Evolutionary conservation across 2,329 filamentous ascomycete genomes (phyloP), one percentile per base, ranked within the genome.

Genomic region (Metarhizium rileyi): DNA sequence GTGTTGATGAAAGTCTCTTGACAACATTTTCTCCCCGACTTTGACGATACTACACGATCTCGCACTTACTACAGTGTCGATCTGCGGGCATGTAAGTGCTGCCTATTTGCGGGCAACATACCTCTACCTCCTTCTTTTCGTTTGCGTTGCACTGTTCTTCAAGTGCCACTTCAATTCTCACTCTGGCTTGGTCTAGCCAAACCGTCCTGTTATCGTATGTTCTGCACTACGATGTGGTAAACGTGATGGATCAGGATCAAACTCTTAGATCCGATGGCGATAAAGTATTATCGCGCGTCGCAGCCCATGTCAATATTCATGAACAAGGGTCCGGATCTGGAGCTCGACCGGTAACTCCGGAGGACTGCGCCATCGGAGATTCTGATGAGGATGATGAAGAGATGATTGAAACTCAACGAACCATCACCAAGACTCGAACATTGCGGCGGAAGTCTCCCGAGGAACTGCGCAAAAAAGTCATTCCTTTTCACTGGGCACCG

Each of bases 401-500:
- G 27, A 30, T 52, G 42, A 46, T 52, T 14, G 41, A 28, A 22
- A 27, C 28, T 27, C 51, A 49, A 28, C 45, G 48, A 48, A 45
- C 5, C 18, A 26, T 48, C 4, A 41, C 46, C 14, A 45, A 50
- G 25, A 50, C 8, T 20, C 46, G 51, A 14, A 50, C 50, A 35
- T 35, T 44, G 46, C 26, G 45, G 25, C 48, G 48, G 28, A 50
- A 50, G 30, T 52, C 48, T n/a, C 51, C 51, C 7, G 42, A 49
- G 33, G 52, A 49, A n/a, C 48, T 51, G 9, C 47, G 49, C 23
- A 47, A 44, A 51, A 69, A 74, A 52, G 57, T 74, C 35, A 61
- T 76, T 44, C 74, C 71, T 9, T 82, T 84, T 58, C 73, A 78
- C 46, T 78, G 59, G 78, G 87, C 60, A 82, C 88, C 25, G 6